Evolutionary conservation across 2,329 filamentous ascomycete species (phyloP), one percentile per base, ranked within the genome.

Genomic region (Ophiostoma piceae): DNA sequence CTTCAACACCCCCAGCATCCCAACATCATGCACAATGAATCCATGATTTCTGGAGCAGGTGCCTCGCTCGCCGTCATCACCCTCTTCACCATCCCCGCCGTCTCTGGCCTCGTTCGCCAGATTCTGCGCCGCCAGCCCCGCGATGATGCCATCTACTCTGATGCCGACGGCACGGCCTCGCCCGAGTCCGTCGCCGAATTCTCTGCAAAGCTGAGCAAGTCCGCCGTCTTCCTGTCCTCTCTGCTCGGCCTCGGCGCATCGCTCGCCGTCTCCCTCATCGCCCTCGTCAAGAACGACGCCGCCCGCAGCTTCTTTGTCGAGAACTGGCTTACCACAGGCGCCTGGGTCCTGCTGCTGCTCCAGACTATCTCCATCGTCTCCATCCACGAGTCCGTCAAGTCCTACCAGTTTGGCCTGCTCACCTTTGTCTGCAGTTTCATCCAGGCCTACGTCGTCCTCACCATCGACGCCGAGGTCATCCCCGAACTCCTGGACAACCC

Each of bases 81-180:
- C 37, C 72, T 79, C 26, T 74, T 74, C 71, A 76, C 78, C 29
- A 60, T 75, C 14, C 78, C 78, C 2, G 74, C 78, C 9, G 66
- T 75, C 14, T 73, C 75, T 60, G 73, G 74, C 73, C 74, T 77
- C 71, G 74, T 75, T 54, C 66, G 64, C 66, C 76, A 71, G 74
- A 74, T 77, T 54, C 73, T 67, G 72, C 76, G 70, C 66, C 74
- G 75, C 62, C 74, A 77, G 71, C 75, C 72, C 37, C 76, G 73
- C 70, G 79, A 79, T 70, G 80, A 84, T 35, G 68, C 57, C 57
- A 39, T 74, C 14, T 93, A 93, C 75, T 81, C 88, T 74, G 91
- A 94, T 75, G 79, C 83, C 72, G 91, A 94, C 78, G 91, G 91
- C 67, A 82, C 84, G 73, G 89, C 88, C 41, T 90, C 87, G 0